Percentiles rank a stretch among this genome's conserved stretches.
Evolutionary conservation across 305 asterid genomes (phyloP).

Genomic region (Solanum hybrid): DNA sequence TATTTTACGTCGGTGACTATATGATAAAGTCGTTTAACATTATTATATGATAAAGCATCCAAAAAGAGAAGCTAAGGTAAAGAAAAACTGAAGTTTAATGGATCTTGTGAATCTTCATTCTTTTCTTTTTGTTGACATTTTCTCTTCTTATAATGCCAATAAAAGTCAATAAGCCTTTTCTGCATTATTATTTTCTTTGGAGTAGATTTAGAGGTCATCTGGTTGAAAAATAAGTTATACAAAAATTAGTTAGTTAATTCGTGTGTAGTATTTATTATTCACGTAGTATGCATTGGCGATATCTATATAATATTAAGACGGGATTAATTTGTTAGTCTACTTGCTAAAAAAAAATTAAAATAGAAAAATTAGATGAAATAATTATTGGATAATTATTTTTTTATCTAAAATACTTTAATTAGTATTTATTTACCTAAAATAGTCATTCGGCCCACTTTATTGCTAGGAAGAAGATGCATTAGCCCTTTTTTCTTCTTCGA

Average conservation of each 20-base stretch:
- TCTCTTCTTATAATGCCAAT: background rate
- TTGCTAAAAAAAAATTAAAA: background rate
- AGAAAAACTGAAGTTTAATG: background rate
- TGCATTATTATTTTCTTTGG: background rate
- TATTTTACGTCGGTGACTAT: background rate
- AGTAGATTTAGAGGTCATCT: background rate
- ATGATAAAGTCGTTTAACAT: background rate
- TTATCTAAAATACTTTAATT: background rate
- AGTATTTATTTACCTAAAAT: background rate
- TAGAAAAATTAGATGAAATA: background rate
- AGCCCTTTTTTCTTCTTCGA: background rate
- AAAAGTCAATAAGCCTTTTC: background rate
- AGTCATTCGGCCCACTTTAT: background rate
- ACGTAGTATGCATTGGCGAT: background rate
- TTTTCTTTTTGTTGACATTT: background rate
- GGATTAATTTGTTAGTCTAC: background rate
- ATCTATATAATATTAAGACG: background rate
- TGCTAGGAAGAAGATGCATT: background rate
- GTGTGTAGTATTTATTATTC: too few species aligned
- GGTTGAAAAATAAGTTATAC: background rate
- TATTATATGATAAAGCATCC: background rate
- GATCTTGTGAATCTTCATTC: background rate
- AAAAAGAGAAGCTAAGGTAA: background rate
- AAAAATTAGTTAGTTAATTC: background rate
- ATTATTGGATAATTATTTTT: background rate